Evolutionary conservation across 768 basidiomycete genomes (phyloP), one percentile per base, ranked within the genome.

Genomic region (Hirschioporus abietinus): DNA sequence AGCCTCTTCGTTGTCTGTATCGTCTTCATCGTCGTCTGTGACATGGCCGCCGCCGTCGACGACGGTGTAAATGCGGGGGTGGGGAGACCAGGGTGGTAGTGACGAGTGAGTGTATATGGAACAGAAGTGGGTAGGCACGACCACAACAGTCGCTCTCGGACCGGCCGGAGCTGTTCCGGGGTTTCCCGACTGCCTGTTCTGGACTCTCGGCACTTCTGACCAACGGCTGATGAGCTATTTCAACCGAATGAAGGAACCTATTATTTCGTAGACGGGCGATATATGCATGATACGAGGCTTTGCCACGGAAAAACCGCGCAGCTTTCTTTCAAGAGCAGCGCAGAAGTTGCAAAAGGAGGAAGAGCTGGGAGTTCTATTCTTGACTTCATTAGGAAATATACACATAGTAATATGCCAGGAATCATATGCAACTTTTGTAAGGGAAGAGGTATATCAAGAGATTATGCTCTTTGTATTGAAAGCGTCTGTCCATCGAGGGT

Each of bases 1-100:
- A 86, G 74, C n/a, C 83, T 81, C 71, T 84, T 86, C 68, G 42
- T 52, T 10, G 42, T 52, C 12, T 82, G 82, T 26, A 84, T 78
- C 26, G 80, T 80, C 76, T 81, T 81, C 78, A 82, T 83, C 69
- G 81, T 77, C 62, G 77, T 52, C 42, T 52, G 42, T 1, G 42
- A 52, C 42, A 52, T 52, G 42, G 42, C 42, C 42, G 42, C 42
- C 12, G 42, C 42, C 42, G 42, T 6, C 42, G 42, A 15, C 20
- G 42, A 20, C 42, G 42, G 42, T 1, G 42, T 12, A 52, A 10
- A 20, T 52, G 42, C 42, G 42, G 42, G 42, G 42, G 42, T 52
- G 42, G 42, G 42, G 42, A 52, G 20, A 20, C 15, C 42, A 52
- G 42, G 42, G 42, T 20, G 42, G 42, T 30, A 30, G 30, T 52